Base-by-base conservation (phyloP, 495 filamentous ascomycete genomes). In the Talaromyces borbonicus region DNA sequence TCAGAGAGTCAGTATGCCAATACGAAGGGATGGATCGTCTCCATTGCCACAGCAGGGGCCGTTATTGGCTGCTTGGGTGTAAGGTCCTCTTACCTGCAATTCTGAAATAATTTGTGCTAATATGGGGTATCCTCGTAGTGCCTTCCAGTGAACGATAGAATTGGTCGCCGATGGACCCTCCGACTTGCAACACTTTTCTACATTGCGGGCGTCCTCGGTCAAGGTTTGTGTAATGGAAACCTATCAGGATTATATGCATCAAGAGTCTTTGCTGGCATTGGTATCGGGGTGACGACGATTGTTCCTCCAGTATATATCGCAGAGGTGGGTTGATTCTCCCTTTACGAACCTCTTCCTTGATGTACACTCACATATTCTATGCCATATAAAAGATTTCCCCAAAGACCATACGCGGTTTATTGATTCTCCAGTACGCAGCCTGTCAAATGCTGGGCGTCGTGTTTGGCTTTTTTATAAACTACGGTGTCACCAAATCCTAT, bases 401-500 rank as follows among this genome's bases (percentile, higher is more conserved):
- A 8, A 67, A 80, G 44, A 75, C 75, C 22, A 82, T 83, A 49
- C 79, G 80, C 37, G 80, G 80, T 32, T 72, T 73, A 19, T 62
- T 84, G 37, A 81, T 78, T 26, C 72, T 78, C 26, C 68, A 81
- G 47, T 83, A 83, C 55, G 77, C 83, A 48, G 67, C 79, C 5
- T 83, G 82, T 55, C 75, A 68, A 47, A 61, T 63, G 18, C 45
- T 67, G 5, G 80, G 79, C 18, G 71, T 72, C 46, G 78, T 80
- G 65, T 61, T 84, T 23, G 74, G 75, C 20, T 83, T 79, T 62
- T 71, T 70, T 68, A 66, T 76, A 46, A 79, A 80, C 58, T 78
- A 78, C 49, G 70, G 73, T 35, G 63, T 70, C 35, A 67, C 73
- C 37, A 58, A 75, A 41, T 61, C 69, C 50, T 54, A 71, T 37